Base-by-base conservation (phyloP, 768 basidiomycete species). In the Russula foetens region DNA sequence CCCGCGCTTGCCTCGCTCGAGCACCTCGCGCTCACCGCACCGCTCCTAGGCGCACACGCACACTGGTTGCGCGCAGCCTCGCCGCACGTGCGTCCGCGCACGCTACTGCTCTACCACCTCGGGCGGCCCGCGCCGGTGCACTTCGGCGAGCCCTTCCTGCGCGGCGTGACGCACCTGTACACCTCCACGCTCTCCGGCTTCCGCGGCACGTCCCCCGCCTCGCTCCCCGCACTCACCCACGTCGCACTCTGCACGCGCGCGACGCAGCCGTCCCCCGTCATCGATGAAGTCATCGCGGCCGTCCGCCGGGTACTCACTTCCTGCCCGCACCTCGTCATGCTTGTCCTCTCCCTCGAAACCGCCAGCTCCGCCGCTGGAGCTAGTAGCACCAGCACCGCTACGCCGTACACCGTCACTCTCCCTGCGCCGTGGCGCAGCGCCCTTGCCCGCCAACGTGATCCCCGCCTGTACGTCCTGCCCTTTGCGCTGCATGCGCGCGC, bases 71-170 rank as follows among this genome's bases (percentile, higher is more conserved):
- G 65, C 29, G 43, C 15, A 3, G 29, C 59, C 35, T 35, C 35
- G 14, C 49, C 35, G 2, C 29, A 50, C 44, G 58, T 66, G 48
- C 56, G 49, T 7, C 65, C 65, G 0, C 63, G 39, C 50, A 61
- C 65, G 46, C 21, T 66, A 31, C 64, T 61, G 63, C 56, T 66
- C 35, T 66, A 64, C 50, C 65, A 66, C 44, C 63, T 61, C 3
- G 65, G 65, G 7, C 59, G 51, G 1, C 65, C 65, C 12, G 55
- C 35, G 5, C 65, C 65, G 1, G 49, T 64, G 15, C 56, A 61
- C 48, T 66, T 64, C 28, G 52, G 56, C 31, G 65, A 60, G 26
- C 63, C 65, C 1, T 66, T 57, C 29, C 38, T 66, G 8, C 19
- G n/a, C 17, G 14, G 21, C 52, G 63, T 64, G 0, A 64, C 63